These are phyloP conservation scores for Coprinopsis cinerea DNA, from an alignment of 768 basidiomycete genomes.

Conservation along the genomic window DNA sequence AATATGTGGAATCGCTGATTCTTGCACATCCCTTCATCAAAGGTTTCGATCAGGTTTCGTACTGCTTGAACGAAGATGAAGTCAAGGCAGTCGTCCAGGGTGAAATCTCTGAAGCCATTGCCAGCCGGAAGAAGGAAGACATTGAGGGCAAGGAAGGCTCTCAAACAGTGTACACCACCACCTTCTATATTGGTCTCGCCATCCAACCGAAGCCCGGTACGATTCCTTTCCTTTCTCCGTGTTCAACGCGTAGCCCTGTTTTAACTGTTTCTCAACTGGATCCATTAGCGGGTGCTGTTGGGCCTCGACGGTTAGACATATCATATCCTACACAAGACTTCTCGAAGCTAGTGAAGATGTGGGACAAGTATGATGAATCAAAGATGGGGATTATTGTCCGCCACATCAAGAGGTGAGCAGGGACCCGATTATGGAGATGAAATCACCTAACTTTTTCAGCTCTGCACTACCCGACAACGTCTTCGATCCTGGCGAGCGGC, in stretches of 20 bases:
- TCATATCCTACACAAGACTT: slow-evolving; percentile 97
- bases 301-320: slow-evolving; percentile 85
- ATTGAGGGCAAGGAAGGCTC: slow-evolving; percentile 71
- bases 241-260: slow-evolving; percentile 5
- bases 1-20: slow-evolving; percentile 87
- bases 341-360: slow-evolving; percentile 86
- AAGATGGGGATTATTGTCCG: slow-evolving; percentile 94
- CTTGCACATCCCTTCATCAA: slow-evolving; percentile 94
- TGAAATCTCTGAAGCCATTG: slow-evolving; percentile 68
- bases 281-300: slow-evolving; percentile 62
- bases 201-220: slow-evolving; percentile 88
- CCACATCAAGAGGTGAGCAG: slow-evolving; percentile 79
- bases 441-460: slow-evolving; percentile 30
- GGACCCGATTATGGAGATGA: slow-evolving; percentile 1
- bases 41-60: slow-evolving; percentile 82
- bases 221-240: slow-evolving; percentile 9
- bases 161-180: slow-evolving; percentile 87
- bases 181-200: slow-evolving; percentile 92
- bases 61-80: slow-evolving; percentile 84
- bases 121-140: slow-evolving; percentile 72
- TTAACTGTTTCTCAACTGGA: slow-evolving; percentile 9
- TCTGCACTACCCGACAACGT: slow-evolving; percentile 75
- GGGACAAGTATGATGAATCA: slow-evolving; percentile 90
- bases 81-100: slow-evolving; percentile 85
- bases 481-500: slow-evolving; percentile 77